These are phyloP conservation scores for Quercus cerris DNA, from an alignment of 306 rosid species.

Conservation along the genomic window DNA sequence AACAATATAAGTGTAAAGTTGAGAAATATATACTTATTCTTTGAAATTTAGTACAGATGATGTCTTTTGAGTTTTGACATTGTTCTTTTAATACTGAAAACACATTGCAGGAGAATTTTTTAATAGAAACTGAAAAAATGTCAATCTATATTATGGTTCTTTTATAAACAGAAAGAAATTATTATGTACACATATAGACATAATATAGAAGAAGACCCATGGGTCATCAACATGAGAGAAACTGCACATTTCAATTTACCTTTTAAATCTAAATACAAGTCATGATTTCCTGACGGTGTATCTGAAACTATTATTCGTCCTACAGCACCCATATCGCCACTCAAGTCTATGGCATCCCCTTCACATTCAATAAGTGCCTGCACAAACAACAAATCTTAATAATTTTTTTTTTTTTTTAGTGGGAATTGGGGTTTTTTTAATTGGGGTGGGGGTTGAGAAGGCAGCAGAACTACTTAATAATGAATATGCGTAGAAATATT, in stretches of 20 bases:
- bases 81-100: background rate
- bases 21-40: conserved; percentile 1
- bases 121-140: background rate
- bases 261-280: conserved; percentile 83
- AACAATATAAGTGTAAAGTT: background rate
- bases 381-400: conserved; percentile 26
- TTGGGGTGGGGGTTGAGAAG: background rate
- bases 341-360: conserved; percentile 88
- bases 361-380: conserved; percentile 95
- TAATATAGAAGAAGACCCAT: background rate
- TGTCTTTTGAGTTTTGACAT: background rate
- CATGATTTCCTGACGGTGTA: conserved; percentile 51
- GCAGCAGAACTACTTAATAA: background rate
- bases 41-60: background rate
- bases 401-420: conserved; percentile 9
- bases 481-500: background rate
- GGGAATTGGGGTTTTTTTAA: background rate
- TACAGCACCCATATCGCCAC: conserved; percentile 90
- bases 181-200: conserved; percentile 3
- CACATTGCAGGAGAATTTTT: background rate
- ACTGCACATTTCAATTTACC: conserved; percentile 34
- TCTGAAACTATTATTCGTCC: conserved; percentile 79
- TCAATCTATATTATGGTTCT: conserved; percentile 9
- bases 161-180: background rate
- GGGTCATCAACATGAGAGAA: conserved; percentile 14